These are phyloP conservation scores for Phytophthora rubi DNA, from an alignment of 352 stramenopile species.

Conservation along the genomic window DNA sequence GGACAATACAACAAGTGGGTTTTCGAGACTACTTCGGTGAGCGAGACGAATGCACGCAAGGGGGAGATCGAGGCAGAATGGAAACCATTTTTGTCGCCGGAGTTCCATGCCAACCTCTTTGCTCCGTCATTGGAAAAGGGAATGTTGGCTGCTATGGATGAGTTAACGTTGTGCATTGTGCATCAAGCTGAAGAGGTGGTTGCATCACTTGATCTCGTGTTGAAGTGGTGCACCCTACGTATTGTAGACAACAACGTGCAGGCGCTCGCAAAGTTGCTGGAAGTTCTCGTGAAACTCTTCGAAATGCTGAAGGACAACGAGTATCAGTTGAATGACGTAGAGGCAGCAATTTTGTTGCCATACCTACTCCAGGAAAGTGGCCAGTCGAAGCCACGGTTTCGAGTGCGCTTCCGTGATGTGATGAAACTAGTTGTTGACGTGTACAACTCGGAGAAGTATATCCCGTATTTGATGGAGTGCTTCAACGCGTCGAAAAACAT, in stretches of 20 bases:
- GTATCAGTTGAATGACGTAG: conserved; percentile 83
- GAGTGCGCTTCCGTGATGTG: conserved; percentile 83
- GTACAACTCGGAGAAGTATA: conserved; percentile 83
- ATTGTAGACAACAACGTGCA: conserved; percentile 92
- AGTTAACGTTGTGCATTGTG: conserved; percentile 71
- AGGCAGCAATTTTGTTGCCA: conserved; percentile 81
- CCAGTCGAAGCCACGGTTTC: conserved; percentile 85
- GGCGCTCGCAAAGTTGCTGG: conserved; percentile 80
- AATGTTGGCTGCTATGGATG: conserved; percentile 81
- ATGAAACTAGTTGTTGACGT: conserved; percentile 82
- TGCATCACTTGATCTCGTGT: conserved; percentile 70
- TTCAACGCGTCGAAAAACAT: conserved; percentile 88
- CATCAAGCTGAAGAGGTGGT: conserved; percentile 75
- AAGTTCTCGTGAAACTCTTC: conserved; percentile 85
- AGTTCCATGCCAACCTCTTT: conserved; percentile 84
- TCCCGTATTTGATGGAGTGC: conserved; percentile 78
- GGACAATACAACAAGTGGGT: conserved; percentile 87
- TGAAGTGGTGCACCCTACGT: conserved; percentile 88
- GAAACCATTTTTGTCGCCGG: conserved; percentile 68
- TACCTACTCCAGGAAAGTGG: conserved; percentile 87
- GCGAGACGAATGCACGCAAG: conserved; percentile 75
- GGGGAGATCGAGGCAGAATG: conserved; percentile 80
- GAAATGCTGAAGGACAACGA: conserved; percentile 69
- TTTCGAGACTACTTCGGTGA: conserved; percentile 74
- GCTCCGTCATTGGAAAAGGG: conserved; percentile 80